A percentile compares a stretch with the other conserved stretches of the same genome.
Evolutionary conservation across 129 eudicot genomes (phyloP).

Genomic region (Cynara cardunculus): DNA sequence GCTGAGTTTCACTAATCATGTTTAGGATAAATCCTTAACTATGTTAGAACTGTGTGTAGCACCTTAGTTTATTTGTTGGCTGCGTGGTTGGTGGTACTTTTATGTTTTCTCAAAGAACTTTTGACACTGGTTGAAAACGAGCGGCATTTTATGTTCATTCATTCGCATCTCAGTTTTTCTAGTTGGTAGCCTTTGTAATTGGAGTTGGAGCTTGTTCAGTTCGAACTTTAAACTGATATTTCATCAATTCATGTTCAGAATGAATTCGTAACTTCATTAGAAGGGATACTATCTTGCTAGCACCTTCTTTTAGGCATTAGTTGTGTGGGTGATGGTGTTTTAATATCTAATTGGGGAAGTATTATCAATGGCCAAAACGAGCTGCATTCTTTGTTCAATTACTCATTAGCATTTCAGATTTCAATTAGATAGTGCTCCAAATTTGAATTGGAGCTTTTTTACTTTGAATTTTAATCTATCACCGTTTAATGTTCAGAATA

Average conservation of each 20-base stretch:
- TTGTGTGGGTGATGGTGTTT: background rate
- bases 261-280: background rate
- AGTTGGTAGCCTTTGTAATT: background rate
- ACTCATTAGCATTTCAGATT: background rate
- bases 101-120: background rate
- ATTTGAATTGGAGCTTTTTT: background rate
- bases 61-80: background rate
- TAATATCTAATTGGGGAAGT: background rate
- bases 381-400: background rate
- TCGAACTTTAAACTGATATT: background rate
- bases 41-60: background rate
- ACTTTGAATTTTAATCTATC: background rate
- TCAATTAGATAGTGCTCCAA: background rate
- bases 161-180: background rate
- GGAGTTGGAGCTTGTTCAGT: background rate
- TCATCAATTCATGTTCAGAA: background rate
- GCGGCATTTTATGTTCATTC: background rate
- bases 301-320: background rate
- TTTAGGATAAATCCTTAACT: background rate
- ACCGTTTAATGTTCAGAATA: background rate
- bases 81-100: background rate
- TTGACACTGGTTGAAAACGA: constrained; percentile 1
- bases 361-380: background rate
- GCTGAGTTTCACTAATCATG: background rate
- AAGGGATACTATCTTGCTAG: background rate